Conservation (phyloP, 169 alveolate species). For the Pseudocohnilembus persalinus region DNA sequence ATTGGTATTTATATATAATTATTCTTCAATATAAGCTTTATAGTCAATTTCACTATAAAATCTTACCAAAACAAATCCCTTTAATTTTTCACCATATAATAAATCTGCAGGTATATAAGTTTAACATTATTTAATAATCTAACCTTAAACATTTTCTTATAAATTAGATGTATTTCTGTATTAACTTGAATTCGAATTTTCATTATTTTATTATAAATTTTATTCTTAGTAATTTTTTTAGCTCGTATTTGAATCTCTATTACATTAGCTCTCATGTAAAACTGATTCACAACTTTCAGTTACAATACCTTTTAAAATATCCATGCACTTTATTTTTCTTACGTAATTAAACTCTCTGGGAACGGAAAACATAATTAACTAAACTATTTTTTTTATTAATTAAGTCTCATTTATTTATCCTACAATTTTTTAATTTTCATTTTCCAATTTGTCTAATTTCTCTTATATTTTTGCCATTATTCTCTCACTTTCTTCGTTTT, state of each 20-base stretch:
- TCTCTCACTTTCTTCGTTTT: too few relatives aligned
- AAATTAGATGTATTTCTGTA: too few relatives aligned
- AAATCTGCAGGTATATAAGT: not conserved
- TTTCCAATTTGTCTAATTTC: too few relatives aligned
- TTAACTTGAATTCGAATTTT: too few relatives aligned
- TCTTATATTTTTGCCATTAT: too few relatives aligned
- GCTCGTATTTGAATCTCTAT: too few relatives aligned
- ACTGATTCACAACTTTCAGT: not conserved
- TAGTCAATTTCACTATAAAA: not conserved
- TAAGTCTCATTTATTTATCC: not conserved
- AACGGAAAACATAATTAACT: not conserved
- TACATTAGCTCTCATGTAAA: too few relatives aligned
- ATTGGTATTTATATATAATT: not conserved
- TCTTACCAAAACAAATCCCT: not conserved
- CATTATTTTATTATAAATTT: too few relatives aligned
- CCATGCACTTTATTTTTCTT: not conserved
- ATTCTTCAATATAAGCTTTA: not conserved
- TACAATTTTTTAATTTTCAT: not conserved
- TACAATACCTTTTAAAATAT: not conserved
- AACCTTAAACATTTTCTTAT: not conserved
- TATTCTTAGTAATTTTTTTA: not conserved
- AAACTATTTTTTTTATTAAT: too few relatives aligned
- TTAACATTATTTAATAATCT: not conserved
- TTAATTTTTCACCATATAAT: not conserved
- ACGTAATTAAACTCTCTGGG: not conserved